These are phyloP conservation scores for Amorphotheca resinae DNA, from an alignment of 495 filamentous ascomycete genomes.

Conservation along the genomic window DNA sequence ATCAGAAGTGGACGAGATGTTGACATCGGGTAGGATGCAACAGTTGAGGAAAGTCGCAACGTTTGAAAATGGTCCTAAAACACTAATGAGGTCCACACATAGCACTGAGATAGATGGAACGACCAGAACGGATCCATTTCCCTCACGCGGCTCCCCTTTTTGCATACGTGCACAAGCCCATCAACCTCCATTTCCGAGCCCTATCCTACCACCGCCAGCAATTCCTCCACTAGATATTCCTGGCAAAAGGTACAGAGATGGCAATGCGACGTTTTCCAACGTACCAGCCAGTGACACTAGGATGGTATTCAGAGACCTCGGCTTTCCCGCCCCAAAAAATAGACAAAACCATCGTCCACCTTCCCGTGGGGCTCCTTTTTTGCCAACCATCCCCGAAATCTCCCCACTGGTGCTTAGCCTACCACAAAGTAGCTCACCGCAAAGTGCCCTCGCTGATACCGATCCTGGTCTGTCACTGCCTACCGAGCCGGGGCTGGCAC, in stretches of 20 bases:
- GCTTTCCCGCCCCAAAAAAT: conserved; percentile 23
- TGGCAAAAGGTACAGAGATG: not conserved
- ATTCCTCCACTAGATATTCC: conserved; percentile 1
- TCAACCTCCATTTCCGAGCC: conserved; percentile 3
- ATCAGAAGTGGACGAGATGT: conserved; percentile 40
- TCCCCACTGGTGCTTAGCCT: conserved; percentile 7
- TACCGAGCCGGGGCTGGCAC: not conserved
- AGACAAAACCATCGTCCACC: conserved; percentile 6
- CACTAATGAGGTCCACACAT: too few relatives aligned
- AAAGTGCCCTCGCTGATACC: not conserved
- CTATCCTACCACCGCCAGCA: conserved; percentile 7
- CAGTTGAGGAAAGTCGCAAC: not conserved
- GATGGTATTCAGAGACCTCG: conserved; percentile 15
- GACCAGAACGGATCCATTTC: conserved; percentile 16
- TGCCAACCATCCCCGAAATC: conserved; percentile 36
- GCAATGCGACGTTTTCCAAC: not conserved
- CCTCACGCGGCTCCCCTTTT: conserved; percentile 9
- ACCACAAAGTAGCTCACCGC: not conserved
- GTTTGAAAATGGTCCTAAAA: not conserved
- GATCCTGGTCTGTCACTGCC: not conserved
- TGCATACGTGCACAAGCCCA: not conserved
- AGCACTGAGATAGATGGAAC: conserved; percentile 6
- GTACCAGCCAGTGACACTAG: not conserved
- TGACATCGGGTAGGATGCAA: conserved; percentile 23
- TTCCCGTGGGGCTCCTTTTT: conserved; percentile 9